Evolutionary conservation across 2,329 filamentous ascomycete species (phyloP), one percentile per base, ranked within the genome.

Genomic region (Hymenoscyphus occultus): DNA sequence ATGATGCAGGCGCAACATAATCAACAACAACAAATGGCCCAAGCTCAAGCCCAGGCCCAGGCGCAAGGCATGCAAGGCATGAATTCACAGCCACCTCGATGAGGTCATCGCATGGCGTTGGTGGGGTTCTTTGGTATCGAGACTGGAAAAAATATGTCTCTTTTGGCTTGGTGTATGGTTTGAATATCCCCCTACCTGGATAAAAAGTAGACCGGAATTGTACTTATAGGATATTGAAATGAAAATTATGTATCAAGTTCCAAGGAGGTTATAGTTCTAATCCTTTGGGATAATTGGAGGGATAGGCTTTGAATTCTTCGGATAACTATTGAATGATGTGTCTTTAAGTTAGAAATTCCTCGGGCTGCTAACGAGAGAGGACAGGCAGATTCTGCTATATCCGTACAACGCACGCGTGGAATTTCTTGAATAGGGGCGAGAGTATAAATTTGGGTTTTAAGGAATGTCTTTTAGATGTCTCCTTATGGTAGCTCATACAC

Each of bases 1-100:
- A 74, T 72, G 70, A 70, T 71, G 40, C 69, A 72, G 42, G 64
- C 67, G 13, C 71, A 73, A 42, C 63, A 70, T 12, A 64, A 70
- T 39, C 68, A 71, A 28, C 65, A 68, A 42, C 68, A 70, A 60
- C 32, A 42, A 60, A 45, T 45, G 58, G 32, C 54, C 31, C 63
- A 70, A 5, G 62, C 69, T n/a, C 68, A 71, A 19, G 64, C 67
- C 13, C 54, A 56, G 35, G 28, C 48, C 13, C 60, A 60, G 14
- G 35, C 35, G 5, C 35, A 35, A 35, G 42, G 42, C 14, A 64
- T 60, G 62, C 62, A 64, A 42, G 45, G 45, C 7, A 60, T 64
- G 62, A 60, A 39, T 56, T 35, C 62, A 35, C 62, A 64, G 31
- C 62, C 48, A 60, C 19, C 62, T 56, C 62, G 59, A 7, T 51